Percentiles rank a stretch among this genome's conserved stretches.
Conservation (phyloP, 2,329 filamentous ascomycete species). For the Arthrobotrys entomopaga region DNA sequence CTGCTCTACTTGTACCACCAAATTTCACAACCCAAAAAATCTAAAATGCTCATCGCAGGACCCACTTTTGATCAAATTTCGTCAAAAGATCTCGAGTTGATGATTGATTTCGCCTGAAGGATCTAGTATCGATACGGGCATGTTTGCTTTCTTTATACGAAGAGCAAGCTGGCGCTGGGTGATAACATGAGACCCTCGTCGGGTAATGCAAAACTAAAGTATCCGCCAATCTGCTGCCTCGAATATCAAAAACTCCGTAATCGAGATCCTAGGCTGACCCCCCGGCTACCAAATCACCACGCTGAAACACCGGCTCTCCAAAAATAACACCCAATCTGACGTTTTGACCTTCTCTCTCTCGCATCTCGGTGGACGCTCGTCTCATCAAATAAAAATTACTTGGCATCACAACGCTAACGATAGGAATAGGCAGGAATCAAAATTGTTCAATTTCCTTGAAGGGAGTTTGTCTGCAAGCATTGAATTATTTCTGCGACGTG, state of each 20-base stretch:
- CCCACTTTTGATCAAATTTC: constrained; percentile 39
- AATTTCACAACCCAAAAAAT: neutral
- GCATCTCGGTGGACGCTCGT: constrained; percentile 7
- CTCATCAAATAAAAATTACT: neutral
- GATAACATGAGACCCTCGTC: constrained; percentile 43
- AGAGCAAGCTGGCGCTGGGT: constrained; percentile 3
- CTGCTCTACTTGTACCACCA: neutral
- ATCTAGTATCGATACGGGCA: constrained; percentile 53
- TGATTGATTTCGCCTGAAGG: constrained; percentile 10
- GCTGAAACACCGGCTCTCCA: constrained; percentile 46
- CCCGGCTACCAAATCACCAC: constrained; percentile 42
- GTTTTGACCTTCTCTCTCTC: constrained; percentile 54
- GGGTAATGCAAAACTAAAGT: constrained; percentile 41
- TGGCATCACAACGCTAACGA: neutral
- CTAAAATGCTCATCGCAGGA: constrained; percentile 4
- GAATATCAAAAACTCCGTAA: constrained; percentile 45
- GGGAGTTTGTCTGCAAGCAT: constrained; percentile 12
- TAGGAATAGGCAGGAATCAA: constrained; percentile 16
- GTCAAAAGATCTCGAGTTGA: neutral
- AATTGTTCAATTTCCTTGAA: neutral
- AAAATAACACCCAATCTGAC: constrained; percentile 54
- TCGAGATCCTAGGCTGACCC: constrained; percentile 33
- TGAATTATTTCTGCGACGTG: constrained; percentile 6
- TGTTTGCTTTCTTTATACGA: constrained; percentile 20
- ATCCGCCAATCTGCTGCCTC: constrained; percentile 51